Evolutionary conservation across 2,329 filamentous ascomycete genomes (phyloP), one percentile per base, ranked within the genome.

Genomic region (Penicillium verrucosum): DNA sequence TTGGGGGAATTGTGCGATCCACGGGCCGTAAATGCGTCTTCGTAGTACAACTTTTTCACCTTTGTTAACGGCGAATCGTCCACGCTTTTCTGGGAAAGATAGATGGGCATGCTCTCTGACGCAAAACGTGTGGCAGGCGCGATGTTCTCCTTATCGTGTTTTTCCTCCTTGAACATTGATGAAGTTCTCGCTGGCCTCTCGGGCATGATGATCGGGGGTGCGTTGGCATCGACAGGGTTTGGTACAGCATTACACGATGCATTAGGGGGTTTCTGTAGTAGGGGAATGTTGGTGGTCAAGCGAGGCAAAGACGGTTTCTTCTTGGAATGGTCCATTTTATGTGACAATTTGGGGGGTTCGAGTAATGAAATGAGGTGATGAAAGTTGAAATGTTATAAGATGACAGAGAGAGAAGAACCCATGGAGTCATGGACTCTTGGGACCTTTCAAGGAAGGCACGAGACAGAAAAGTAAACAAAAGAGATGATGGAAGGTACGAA

Each of bases 41-140:
- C 71, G 54, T 74, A 79, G 58, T 76, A 77, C 52, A 73, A 71
- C 23, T 62, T 76, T 57, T 70, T 73, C 54, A 68, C 65, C 52
- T 64, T 70, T 40, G 68, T 36, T 16, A 56, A 57, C 8, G 68
- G 40, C 6, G 48, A 37, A 40, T 54, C 58, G 48, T 53, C 41
- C 23, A 58, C 30, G 40, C 44, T 58, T 48, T 63, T 61, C 27
- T 50, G 52, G 44, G 54, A 52, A 21, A 62, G 47, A 30, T 51
- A 60, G 25, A 48, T 48, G 3, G 60, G 46, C 54, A 57, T 64
- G 29, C 47, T 30, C 6, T 66, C 64, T 9, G 62, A 14, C 2
- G 16, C 45, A 25, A 60, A 38, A 18, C 58, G 50, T 16, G 60
- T 47, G 12, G 44, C 36, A 1, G 59, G 60, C 3, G 54, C 32